A percentile compares a stretch with the other conserved stretches of the same genome.
Evolutionary conservation across 192 early-diverging fungal genomes (phyloP).

Genomic region (Coemansia sp.): DNA sequence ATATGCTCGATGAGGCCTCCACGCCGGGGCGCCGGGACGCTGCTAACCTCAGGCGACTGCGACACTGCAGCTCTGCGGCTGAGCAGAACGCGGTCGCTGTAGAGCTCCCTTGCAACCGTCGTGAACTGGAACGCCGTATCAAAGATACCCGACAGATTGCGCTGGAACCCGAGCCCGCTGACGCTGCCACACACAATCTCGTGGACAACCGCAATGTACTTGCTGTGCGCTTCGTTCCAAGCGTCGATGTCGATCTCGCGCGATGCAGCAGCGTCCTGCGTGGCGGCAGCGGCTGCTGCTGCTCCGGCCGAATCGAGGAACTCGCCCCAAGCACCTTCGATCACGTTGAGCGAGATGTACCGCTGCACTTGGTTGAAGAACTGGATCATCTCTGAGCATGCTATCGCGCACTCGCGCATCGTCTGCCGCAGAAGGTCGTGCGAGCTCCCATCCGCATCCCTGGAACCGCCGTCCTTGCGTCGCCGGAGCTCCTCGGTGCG

Average conservation of each 20-base stretch:
- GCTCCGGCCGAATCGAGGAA: constrained; percentile 47
- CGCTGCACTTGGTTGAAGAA: constrained; percentile 93
- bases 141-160: constrained; percentile 61
- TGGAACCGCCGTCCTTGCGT: constrained; percentile 17
- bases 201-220: constrained; percentile 70
- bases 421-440: constrained; percentile 51
- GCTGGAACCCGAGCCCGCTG: constrained; percentile 43
- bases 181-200: constrained; percentile 57
- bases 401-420: constrained; percentile 67
- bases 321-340: constrained; percentile 89
- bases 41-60: not conserved
- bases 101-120: constrained; percentile 44
- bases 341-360: constrained; percentile 88
- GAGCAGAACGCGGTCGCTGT: constrained; percentile 55
- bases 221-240: constrained; percentile 75
- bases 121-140: constrained; percentile 64
- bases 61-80: constrained; percentile 11
- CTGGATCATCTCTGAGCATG: constrained; percentile 87
- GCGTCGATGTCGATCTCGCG: constrained; percentile 73
- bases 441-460: not conserved
- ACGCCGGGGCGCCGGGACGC: not conserved
- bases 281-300: constrained; percentile 2
- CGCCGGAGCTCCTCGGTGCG: constrained; percentile 26
- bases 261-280: constrained; percentile 42
- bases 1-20: constrained; percentile 25